phyloP scores from a whole-genome alignment of 352 stramenopile species.

The Pythium biforme region DNA sequence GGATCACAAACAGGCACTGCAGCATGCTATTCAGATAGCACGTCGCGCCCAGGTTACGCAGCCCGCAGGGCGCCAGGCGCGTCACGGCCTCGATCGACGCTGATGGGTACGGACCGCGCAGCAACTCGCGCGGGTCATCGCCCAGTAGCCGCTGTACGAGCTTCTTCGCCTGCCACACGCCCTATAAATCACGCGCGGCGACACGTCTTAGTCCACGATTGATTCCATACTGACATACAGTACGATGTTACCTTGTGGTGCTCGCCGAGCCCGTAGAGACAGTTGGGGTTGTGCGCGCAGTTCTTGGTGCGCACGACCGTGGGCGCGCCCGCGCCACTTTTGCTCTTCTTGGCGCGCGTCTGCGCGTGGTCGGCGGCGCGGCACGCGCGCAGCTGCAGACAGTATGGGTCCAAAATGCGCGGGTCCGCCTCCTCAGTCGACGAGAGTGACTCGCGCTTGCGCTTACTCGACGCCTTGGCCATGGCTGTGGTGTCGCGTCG shows the following conservation, averaged over 20 bases:
- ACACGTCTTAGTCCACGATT: no score
- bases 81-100: not conserved
- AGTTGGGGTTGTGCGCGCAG: conserved; percentile 85
- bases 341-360: conserved; percentile 46
- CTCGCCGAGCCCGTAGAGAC: conserved; percentile 82
- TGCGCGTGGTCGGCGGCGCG: conserved; percentile 67
- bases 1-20: conserved; percentile 77
- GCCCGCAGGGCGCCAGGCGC: conserved; percentile 43
- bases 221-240: no score
- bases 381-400: conserved; percentile 41
- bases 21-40: conserved; percentile 90
- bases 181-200: no score
- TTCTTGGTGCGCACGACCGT: conserved; percentile 41
- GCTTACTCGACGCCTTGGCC: conserved; percentile 35
- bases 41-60: conserved; percentile 86
- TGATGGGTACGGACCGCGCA: conserved; percentile 33
- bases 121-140: conserved; percentile 60
- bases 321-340: conserved; percentile 12
- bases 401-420: conserved; percentile 63
- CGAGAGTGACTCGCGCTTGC: conserved; percentile 47
- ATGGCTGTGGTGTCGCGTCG: conserved; percentile 7
- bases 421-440: conserved; percentile 23
- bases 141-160: conserved; percentile 57
- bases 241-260: conserved; percentile 43
- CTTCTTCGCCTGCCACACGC: conserved; percentile 64